Evolutionary conservation across 2,329 filamentous ascomycete species (phyloP), one percentile per base, ranked within the genome.

Genomic region (Erysiphe pulchra): DNA sequence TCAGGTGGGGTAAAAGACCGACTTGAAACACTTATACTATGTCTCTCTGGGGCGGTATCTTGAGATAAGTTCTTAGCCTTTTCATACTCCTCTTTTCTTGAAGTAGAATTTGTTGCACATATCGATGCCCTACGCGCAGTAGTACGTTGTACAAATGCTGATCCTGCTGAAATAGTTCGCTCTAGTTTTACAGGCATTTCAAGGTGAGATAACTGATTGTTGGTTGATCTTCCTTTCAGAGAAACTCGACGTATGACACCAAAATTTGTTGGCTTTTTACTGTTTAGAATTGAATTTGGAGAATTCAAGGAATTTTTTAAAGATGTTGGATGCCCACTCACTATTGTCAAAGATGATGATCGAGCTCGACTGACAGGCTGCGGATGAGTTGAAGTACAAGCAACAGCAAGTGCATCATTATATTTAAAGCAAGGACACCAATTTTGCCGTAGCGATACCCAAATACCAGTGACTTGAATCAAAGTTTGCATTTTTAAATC

Each of bases 401-500:
- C 38, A 14, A 42, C 40, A n/a, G 51, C 48, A 49, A 54, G 52
- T 4, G 38, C 50, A 50, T 47, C 61, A 50, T 50, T 55, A 39
- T 59, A 59, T 44, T 56, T 59, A 45, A 59, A 61, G 32, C 61
- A 61, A 17, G 61, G 57, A 10, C 57, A 60, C 57, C 61, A 65
- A 9, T 65, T 65, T 47, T 64, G 59, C 10, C 63, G 62, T 17
- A 71, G 57, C 4, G 65, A 61, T 8, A 72, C 62, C 67, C 67
- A 72, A 40, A 70, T 57, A 2, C 65, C 65, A 2, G 68, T 70
- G 20, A 70, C 61, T 11, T 65, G 59, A 50, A 71, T 70, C n/a
- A 72, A 60, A 13, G 52, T 57, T 50, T 63, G 66, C 47, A 68
- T 61, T 31, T 60, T 58, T 32, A 64, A 61, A 48, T 69, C 64